These are phyloP conservation scores for Selenicereus undatus DNA, from an alignment of 148 eudicot genomes.

Conservation along the genomic window DNA sequence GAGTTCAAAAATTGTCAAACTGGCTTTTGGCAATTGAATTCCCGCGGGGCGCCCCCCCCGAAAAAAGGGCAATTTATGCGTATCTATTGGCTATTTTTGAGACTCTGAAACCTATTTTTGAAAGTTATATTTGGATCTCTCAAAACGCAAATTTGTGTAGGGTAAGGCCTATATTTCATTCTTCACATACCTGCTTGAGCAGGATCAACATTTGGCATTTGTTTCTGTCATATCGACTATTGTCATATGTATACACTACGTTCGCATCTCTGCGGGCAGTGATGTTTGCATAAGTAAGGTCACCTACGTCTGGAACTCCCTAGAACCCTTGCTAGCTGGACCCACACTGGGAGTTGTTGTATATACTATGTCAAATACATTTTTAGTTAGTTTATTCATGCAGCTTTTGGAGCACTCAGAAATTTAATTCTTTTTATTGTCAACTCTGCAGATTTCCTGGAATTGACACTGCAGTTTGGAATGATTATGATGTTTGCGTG, in stretches of 20 bases:
- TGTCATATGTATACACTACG: background rate
- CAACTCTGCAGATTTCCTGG: constrained; percentile 73
- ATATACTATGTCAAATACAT: background rate
- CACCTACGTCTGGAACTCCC: too few species aligned
- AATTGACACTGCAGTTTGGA: constrained; percentile 89
- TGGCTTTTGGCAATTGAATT: background rate
- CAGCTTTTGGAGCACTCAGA: background rate
- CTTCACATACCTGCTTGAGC: background rate
- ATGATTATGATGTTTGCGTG: constrained; percentile 99
- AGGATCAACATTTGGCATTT: background rate
- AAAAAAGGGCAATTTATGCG: background rate
- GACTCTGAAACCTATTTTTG: background rate
- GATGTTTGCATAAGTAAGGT: too few species aligned
- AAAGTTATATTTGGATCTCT: too few species aligned
- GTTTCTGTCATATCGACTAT: background rate
- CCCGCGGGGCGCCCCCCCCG: too few species aligned
- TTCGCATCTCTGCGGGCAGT: too few species aligned
- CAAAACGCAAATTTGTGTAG: background rate
- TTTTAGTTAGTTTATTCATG: background rate
- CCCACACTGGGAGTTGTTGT: background rate
- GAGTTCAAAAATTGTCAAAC: background rate
- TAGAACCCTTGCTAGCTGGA: too few species aligned
- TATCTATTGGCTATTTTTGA: background rate
- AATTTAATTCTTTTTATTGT: background rate
- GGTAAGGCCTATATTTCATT: background rate